Conservation (phyloP, 495 filamentous ascomycete species). For the Neurospora sublineolata region DNA sequence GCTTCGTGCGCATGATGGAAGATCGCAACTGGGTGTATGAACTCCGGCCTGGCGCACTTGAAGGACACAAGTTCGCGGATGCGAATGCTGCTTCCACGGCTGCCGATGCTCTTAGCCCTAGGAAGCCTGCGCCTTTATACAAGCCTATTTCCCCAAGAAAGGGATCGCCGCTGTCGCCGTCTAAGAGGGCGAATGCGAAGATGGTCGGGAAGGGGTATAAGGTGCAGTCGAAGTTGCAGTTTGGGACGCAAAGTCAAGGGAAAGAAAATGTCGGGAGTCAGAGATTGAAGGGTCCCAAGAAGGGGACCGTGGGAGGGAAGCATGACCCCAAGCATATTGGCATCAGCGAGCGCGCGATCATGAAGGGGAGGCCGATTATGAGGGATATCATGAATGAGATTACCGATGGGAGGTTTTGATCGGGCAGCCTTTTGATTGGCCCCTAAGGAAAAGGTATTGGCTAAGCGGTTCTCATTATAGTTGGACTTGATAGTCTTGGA, state of each 20-base stretch:
- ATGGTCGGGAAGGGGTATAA: background rate
- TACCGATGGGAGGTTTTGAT: conserved; percentile 20
- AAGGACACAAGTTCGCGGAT: conserved; percentile 55
- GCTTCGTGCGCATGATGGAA: conserved; percentile 68
- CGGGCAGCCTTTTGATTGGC: too few species aligned
- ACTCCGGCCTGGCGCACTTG: conserved; percentile 47
- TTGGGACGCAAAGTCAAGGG: background rate
- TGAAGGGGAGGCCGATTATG: conserved; percentile 31
- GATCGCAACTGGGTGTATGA: conserved; percentile 64
- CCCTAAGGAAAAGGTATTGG: background rate
- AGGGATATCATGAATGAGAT: conserved; percentile 40
- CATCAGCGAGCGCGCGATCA: conserved; percentile 25
- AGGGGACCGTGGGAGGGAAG: conserved; percentile 1
- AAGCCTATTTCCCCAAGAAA: background rate
- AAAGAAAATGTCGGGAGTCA: conserved; percentile 1
- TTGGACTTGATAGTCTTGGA: background rate
- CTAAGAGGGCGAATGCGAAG: background rate
- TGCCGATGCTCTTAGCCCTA: background rate
- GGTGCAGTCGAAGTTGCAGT: background rate
- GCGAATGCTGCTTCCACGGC: conserved; percentile 21
- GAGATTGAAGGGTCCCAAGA: conserved; percentile 4
- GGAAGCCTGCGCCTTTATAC: background rate
- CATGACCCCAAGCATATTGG: background rate
- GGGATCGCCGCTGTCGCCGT: background rate
- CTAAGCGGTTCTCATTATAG: background rate